Conservation (phyloP, 2,329 filamentous ascomycete genomes). For the Neobulgaria alba region DNA sequence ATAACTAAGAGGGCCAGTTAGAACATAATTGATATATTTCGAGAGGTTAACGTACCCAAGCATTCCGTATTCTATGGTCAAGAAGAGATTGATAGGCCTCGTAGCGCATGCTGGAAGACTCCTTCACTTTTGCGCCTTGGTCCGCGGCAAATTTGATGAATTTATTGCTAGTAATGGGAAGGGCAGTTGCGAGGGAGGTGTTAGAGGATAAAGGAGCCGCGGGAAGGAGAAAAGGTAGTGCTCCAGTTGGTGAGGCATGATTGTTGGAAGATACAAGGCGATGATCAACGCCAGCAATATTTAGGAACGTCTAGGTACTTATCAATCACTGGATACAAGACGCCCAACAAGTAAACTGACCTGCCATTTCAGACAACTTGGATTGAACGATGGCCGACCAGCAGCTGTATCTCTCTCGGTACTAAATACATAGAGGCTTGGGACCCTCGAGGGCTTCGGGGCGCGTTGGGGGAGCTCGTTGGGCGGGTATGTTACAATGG, state of each 20-base stretch:
- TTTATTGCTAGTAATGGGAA: conserved; percentile 53
- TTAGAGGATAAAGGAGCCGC: conserved; percentile 21
- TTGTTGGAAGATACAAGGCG: conserved; percentile 68
- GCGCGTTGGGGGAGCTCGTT: conserved; percentile 65
- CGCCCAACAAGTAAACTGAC: conserved; percentile 38
- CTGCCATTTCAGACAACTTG: conserved; percentile 94
- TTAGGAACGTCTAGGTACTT: conserved; percentile 63
- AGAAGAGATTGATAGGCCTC: conserved; percentile 74
- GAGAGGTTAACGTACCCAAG: conserved; percentile 55
- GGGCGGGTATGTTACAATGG: conserved; percentile 63
- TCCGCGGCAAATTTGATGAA: conserved; percentile 61
- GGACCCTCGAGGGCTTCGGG: conserved; percentile 38
- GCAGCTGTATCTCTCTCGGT: conserved; percentile 50
- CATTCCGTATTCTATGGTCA: conserved; percentile 68
- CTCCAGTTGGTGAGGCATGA: conserved; percentile 82
- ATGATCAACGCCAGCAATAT: conserved; percentile 63
- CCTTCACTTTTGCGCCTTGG: conserved; percentile 36
- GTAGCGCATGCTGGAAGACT: conserved; percentile 39
- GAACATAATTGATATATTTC: not conserved
- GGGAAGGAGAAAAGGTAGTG: conserved; percentile 80
- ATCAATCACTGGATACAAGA: conserved; percentile 2
- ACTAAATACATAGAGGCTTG: conserved; percentile 68
- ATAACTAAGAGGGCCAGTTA: conserved; percentile 46
- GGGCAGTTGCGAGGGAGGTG: conserved; percentile 27
- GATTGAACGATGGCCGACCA: conserved; percentile 75